phyloP scores from a whole-genome alignment of 2,329 filamentous ascomycete species.

The Microdochium bolleyi region DNA sequence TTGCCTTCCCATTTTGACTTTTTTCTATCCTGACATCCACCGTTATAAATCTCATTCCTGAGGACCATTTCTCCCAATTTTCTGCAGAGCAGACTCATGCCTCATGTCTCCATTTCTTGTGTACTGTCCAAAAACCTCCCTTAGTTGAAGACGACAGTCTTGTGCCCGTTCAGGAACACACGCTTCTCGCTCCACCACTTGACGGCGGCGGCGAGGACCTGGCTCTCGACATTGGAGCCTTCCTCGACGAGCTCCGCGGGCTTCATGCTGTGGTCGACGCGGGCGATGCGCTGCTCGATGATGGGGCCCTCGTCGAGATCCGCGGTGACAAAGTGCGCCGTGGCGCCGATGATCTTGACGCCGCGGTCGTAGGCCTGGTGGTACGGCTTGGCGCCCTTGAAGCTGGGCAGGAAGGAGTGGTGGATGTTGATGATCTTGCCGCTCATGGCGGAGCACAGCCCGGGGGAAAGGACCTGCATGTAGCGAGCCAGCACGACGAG shows the following conservation, averaged over 20 bases:
- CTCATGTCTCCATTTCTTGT: too few species aligned
- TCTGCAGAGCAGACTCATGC: too few species aligned
- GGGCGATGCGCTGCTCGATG: conserved; percentile 74
- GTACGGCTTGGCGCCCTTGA: conserved; percentile 85
- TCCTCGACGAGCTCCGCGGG: conserved; percentile 71
- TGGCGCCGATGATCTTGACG: conserved; percentile 83
- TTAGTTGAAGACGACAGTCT: conserved; percentile 68
- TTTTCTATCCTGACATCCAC: too few species aligned
- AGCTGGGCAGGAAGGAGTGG: conserved; percentile 77
- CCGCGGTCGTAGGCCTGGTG: conserved; percentile 81
- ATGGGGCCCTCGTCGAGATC: conserved; percentile 83
- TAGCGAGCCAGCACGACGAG: conserved; percentile 76
- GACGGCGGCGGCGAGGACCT: conserved; percentile 72
- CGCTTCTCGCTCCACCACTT: conserved; percentile 77
- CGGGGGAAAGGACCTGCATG: conserved; percentile 78
- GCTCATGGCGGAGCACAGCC: conserved; percentile 68
- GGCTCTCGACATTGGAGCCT: conserved; percentile 77
- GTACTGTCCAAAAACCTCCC: too few species aligned
- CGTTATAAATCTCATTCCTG: too few species aligned
- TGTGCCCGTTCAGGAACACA: conserved; percentile 70
- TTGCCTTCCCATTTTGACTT: too few species aligned
- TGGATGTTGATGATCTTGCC: conserved; percentile 90
- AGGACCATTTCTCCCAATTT: too few species aligned
- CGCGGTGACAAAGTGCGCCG: conserved; percentile 78
- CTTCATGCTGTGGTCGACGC: conserved; percentile 70